Evolutionary conservation across 441 rosid genomes (phyloP), one percentile per base, ranked within the genome.

Genomic region (Manihot esculenta): DNA sequence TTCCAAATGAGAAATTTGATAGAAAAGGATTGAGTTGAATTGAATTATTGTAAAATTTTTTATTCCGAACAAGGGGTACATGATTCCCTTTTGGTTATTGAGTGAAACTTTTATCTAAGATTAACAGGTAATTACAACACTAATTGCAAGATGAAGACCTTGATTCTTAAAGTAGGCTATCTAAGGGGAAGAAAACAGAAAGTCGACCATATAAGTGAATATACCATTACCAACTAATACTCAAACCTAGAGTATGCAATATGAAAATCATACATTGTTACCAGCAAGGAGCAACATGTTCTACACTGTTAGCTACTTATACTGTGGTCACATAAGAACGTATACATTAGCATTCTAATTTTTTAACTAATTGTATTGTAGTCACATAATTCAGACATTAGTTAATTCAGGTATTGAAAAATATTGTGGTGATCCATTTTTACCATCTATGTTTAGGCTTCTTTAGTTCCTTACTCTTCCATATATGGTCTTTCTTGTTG

Each of bases 381-480:
- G 38, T 33, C 42, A 47, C 61, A 35, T 61, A 23, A 23, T 41
- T 33, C 57, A 17, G 0, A 48, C 10, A 35, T 48, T 48, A 24
- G 60, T 20, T 24, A n/a, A 23, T 63, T 26, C 10, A 71, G 41
- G 59, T 44, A 35, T 26, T 18, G 10, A 21, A 14, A 57, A 53
- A 61, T 26, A 35, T 11, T 55, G 20, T 54, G 6, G 7, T n/a
- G 18, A 20, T 38, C 51, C 61, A 11, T 49, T 18, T 15, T 51
- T 11, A 14, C n/a, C 26, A 62, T 50, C 59, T 61, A 18, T 17
- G 8, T 55, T 61, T 53, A 68, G 64, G 54, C 44, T 42, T 58
- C 47, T 76, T 59, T 58, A 45, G 58, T 73, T 42, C 44, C 66
- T 26, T 23, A 6, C 17, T 27, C 15, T 66, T 66, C 10, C 17